Conservation (phyloP, 768 basidiomycete genomes). For the Pleurotus citrinopileatus region DNA sequence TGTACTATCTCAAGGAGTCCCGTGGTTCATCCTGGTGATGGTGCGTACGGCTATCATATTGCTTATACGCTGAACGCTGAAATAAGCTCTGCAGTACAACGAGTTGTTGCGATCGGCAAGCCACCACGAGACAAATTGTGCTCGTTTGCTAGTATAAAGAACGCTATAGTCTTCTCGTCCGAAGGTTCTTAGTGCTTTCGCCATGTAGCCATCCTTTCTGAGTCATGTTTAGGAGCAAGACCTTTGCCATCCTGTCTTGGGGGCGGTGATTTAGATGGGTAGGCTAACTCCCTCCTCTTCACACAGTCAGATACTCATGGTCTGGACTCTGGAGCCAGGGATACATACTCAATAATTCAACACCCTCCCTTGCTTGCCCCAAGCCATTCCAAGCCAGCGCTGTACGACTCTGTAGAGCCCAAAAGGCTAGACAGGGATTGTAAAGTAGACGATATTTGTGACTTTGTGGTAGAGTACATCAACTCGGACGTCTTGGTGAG, state of each 20-base stretch:
- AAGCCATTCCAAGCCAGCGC: conserved; percentile 45
- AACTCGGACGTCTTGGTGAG: conserved; percentile 76
- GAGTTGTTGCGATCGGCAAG: conserved; percentile 67
- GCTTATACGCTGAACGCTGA: conserved; percentile 7
- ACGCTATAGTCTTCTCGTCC: conserved; percentile 70
- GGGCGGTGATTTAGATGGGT: conserved; percentile 85
- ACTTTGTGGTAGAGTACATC: conserved; percentile 84
- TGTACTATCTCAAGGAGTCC: conserved; percentile 71
- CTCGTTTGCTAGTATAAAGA: conserved; percentile 58
- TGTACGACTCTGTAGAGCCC: conserved; percentile 40
- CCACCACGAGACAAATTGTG: conserved; percentile 57
- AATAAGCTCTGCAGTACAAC: conserved; percentile 46
- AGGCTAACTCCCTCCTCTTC: conserved; percentile 14
- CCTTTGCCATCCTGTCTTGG: conserved; percentile 68
- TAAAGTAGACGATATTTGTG: conserved; percentile 67
- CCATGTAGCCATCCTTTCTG: not conserved
- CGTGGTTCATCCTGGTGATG: conserved; percentile 74
- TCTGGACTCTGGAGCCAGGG: conserved; percentile 39
- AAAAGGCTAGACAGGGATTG: conserved; percentile 44
- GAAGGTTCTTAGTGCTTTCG: conserved; percentile 39
- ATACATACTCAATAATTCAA: conserved; percentile 61
- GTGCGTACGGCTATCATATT: conserved; percentile 27
- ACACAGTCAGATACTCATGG: not conserved
- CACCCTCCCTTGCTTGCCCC: conserved; percentile 55
- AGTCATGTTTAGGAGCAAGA: conserved; percentile 41